Base-by-base conservation (phyloP, 495 filamentous ascomycete species). In the Schizothecium vesticola region DNA sequence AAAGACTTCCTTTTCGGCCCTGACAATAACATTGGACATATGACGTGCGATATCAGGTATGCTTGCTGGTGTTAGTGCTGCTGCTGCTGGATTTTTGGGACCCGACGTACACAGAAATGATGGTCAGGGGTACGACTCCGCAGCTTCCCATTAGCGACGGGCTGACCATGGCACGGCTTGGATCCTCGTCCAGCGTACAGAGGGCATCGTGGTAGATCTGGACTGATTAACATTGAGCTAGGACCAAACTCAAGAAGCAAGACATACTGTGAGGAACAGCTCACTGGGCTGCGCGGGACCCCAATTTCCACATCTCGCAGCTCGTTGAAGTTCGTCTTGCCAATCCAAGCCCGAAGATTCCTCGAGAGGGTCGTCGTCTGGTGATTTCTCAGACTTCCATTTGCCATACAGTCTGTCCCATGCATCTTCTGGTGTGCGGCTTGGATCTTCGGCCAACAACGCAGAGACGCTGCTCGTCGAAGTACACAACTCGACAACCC, bases 1-100 rank as follows among this genome's bases (percentile, higher is more conserved):
- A 64, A 88, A 87, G 1, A 94, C 86, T 73, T 94, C 91, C 58
- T 82, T 85, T 74, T 92, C 81, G 1, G 91, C 90, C 1, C 90
- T 84, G 19, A 83, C 89, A 63, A 94, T 92, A 22, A 90, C 83
- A 72, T 93, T 93, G 16, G 88, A 86, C 80, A 91, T 88, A 78
- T 93, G 90, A 6, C 89, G 83, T 64, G 84, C 84, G 59, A 92
- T 87, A 72, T 94, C 91, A 4, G 87, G 86, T 12, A 93, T 74
- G 4, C 81, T 84, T 64, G 3, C 2, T 10, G 9, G 9, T 6
- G 60, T 69, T 29, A 71, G 66, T 67, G 56, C n/a, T 11, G 0
- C 0, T 29, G 12, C 11, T 19, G 6, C 8, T 9, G 0, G 21
- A 21, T 26, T 1, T 8, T 11, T 21, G 3, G 16, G 28, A 12